A percentile compares a stretch with the other conserved stretches of the same genome.
phyloP scores from a whole-genome alignment of 164 flowering plant species.

The Magnolia officinalis region DNA sequence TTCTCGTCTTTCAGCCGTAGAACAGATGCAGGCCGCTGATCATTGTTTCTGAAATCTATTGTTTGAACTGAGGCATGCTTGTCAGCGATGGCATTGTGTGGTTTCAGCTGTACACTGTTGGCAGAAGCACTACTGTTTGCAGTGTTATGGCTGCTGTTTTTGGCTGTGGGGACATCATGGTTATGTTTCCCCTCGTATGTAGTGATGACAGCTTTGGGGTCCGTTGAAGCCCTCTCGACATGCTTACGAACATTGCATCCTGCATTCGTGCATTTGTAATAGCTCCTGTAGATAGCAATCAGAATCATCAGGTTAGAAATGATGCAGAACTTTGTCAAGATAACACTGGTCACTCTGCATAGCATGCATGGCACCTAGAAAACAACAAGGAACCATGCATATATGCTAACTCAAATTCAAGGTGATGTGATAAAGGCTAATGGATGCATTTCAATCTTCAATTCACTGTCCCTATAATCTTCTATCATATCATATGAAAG shows the following conservation, averaged over 20 bases:
- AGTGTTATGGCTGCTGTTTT: slow-evolving; percentile 41
- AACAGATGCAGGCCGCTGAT: slow-evolving; percentile 42
- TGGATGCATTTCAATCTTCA: no score
- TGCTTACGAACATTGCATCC: slow-evolving; percentile 94
- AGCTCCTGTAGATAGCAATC: slow-evolving; percentile 55
- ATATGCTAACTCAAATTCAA: no score
- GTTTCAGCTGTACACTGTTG: slow-evolving; percentile 26
- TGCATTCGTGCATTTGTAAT: slow-evolving; percentile 73
- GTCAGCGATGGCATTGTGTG: slow-evolving; percentile 24
- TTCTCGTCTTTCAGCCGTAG: slow-evolving; percentile 58
- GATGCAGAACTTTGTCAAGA: no score
- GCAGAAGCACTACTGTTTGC: slow-evolving; percentile 20
- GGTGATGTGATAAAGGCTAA: no score
- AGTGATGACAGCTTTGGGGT: slow-evolving; percentile 78
- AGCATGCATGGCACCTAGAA: no score
- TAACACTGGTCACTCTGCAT: no score
- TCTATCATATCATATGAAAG: no score
- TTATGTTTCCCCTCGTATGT: slow-evolving; percentile 96
- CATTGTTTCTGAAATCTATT: slow-evolving; percentile 32
- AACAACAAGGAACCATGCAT: no score
- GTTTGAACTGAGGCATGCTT: slow-evolving; percentile 29
- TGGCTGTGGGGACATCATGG: slow-evolving; percentile 75
- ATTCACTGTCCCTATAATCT: no score
- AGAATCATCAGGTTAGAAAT: not conserved
- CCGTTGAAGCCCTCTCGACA: slow-evolving; percentile 86